phyloP scores from a whole-genome alignment of 441 rosid genomes.

The Populus hybrid region DNA sequence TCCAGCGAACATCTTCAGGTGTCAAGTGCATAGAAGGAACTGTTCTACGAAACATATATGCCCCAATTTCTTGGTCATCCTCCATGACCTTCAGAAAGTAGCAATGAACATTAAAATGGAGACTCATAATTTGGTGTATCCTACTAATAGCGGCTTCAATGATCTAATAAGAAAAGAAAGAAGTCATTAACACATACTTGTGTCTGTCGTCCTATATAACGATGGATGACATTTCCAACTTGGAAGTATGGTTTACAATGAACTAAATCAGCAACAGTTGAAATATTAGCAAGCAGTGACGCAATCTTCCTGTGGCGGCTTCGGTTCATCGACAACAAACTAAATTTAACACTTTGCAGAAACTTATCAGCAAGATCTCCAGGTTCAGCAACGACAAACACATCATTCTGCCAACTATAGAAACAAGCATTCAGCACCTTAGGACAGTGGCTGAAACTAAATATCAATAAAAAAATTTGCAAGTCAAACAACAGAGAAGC shows the following conservation, averaged over 20 bases:
- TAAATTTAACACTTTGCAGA: conserved; percentile 76
- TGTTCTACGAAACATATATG: conserved; percentile 93
- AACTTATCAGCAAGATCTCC: conserved; percentile 91
- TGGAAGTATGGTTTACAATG: conserved; percentile 69
- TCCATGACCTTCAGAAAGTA: conserved; percentile 72
- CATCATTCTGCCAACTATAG: conserved; percentile 93
- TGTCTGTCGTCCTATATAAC: conserved; percentile 88
- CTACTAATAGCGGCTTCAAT: conserved; percentile 6
- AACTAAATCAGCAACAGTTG: conserved; percentile 72
- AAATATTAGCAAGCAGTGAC: conserved; percentile 59
- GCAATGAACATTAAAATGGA: conserved; percentile 20
- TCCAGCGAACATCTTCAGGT: conserved; percentile 88
- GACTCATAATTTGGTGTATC: neutral
- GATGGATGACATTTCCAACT: conserved; percentile 81
- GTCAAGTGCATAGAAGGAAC: conserved; percentile 84
- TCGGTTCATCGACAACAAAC: conserved; percentile 58
- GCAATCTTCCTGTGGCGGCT: conserved; percentile 49
- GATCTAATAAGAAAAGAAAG: conserved; percentile 11
- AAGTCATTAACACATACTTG: conserved; percentile 42
- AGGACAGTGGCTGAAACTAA: conserved; percentile 19
- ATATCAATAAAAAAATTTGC: conserved; percentile 5
- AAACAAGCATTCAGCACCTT: conserved; percentile 24
- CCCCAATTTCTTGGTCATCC: conserved; percentile 88
- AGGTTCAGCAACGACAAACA: conserved; percentile 97
- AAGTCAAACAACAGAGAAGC: conserved; percentile 13